Evolutionary conservation across 192 early-diverging fungal species (phyloP).

Genomic region (Mortierella antarctica): DNA sequence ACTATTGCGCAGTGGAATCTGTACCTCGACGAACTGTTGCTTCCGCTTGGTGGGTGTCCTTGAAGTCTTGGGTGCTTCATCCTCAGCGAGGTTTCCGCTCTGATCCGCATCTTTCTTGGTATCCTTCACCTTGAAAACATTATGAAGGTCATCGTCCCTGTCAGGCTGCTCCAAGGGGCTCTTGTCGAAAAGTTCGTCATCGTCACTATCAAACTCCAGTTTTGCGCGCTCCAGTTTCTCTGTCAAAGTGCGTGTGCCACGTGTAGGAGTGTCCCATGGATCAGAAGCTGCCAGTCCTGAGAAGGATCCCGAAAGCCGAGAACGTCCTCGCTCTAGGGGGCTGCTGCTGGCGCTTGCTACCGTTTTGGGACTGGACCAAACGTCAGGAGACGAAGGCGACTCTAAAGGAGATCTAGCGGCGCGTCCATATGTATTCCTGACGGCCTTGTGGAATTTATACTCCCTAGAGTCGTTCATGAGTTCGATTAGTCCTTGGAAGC

Average conservation of each 20-base stretch:
- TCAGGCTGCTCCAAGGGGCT: neutral
- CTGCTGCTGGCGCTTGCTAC: neutral
- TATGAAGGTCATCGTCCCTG: neutral
- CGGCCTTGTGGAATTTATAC: slow-evolving; percentile 26
- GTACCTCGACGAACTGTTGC: neutral
- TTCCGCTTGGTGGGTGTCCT: slow-evolving; percentile 11
- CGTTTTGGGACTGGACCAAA: slow-evolving; percentile 15
- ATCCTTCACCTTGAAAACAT: neutral
- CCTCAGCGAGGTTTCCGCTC: neutral
- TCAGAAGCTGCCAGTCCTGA: slow-evolving; percentile 1
- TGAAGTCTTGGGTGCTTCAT: neutral
- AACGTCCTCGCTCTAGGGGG: slow-evolving; percentile 6
- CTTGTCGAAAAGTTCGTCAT: neutral
- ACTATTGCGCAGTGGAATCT: neutral
- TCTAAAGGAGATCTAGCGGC: slow-evolving; percentile 2
- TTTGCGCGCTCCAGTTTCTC: slow-evolving; percentile 27
- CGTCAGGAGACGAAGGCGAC: slow-evolving; percentile 9
- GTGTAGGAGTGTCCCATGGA: slow-evolving; percentile 12
- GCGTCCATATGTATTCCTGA: slow-evolving; percentile 43
- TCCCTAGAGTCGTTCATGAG: slow-evolving; percentile 11
- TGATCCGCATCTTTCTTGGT: neutral
- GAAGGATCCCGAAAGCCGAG: slow-evolving; percentile 17
- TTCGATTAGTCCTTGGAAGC: neutral
- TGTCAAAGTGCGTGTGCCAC: slow-evolving; percentile 9
- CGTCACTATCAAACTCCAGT: slow-evolving; percentile 13